Base-by-base conservation (phyloP, 1,139 yeast species). In the Suhomyces ambrosiae region DNA sequence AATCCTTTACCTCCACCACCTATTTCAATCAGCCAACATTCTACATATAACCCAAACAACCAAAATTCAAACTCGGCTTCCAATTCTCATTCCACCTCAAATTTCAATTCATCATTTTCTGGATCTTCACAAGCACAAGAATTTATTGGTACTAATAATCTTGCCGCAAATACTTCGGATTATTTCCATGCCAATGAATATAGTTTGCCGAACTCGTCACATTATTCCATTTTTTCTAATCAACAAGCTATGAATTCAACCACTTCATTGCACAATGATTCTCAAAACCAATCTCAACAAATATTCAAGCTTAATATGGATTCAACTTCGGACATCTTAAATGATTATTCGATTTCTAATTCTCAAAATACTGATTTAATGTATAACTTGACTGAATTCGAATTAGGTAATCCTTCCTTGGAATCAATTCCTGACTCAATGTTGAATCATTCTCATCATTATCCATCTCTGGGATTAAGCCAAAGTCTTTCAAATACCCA, bases 401-500 rank as follows among this genome's bases (percentile, higher is more conserved):
- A 62, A 18, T 44, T 60, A 30, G 56, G 53, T 3, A 60, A 55
- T 37, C 62, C 57, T 7, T 56, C 63, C 2, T 50, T 62, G 19
- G 67, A 63, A 23, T 55, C 61, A 4, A 54, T 61, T 27, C 63
- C 63, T 6, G 64, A 62, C 27, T 17, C 42, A 2, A 33, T 41
- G 32, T 27, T 34, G 17, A 33, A 37, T 18, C 38, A 38, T 23
- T 32, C 15, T 23, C 39, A 35, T 15, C 27, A 26, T 9, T 23
- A 34, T 17, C 30, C 35, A 4, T 25, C 35, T 7, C 37, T 35
- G 34, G 40, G 37, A 13, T 29, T 37, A 16, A 37, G 42, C 14
- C 43, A 35, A 18, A 36, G 40, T 18, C 33, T 32, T 18, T 30
- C 33, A 22, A 35, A 35, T 18, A 30, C n/a, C 33, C 26, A 35